Conservation (phyloP, 75 land plant genomes). For the Cunninghamia lanceolata region DNA sequence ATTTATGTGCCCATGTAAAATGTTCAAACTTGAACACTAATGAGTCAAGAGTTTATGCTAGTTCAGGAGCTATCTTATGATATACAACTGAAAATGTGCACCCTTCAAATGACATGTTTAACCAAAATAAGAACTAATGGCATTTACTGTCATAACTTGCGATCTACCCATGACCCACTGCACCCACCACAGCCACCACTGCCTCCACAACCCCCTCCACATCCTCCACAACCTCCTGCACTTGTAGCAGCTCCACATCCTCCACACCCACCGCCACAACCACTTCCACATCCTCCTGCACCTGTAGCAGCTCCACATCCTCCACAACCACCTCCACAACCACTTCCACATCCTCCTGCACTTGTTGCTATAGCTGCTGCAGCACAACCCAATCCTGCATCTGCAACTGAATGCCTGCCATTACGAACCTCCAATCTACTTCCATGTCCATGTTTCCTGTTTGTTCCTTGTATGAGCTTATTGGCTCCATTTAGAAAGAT, state of each 20-base stretch:
- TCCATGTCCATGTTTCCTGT: background rate
- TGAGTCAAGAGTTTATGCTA: background rate
- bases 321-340: slow-evolving; percentile 34
- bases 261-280: slow-evolving; percentile 34
- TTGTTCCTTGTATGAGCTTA: background rate
- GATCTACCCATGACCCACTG: background rate
- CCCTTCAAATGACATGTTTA: background rate
- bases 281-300: slow-evolving; percentile 19
- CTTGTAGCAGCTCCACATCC: background rate
- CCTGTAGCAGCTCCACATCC: background rate
- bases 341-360: slow-evolving; percentile 26
- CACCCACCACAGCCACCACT: slow-evolving; percentile 20
- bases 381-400: slow-evolving; percentile 1
- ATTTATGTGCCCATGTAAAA: background rate
- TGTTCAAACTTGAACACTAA: background rate
- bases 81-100: background rate
- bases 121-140: background rate
- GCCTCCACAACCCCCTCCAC: slow-evolving; percentile 12
- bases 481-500: background rate
- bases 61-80: background rate
- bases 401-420: background rate
- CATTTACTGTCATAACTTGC: background rate
- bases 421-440: background rate
- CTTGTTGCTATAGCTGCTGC: slow-evolving; percentile 14
- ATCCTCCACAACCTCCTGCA: background rate